Base-by-base conservation (phyloP, 495 filamentous ascomycete genomes). In the Pyrenula massariospora region DNA sequence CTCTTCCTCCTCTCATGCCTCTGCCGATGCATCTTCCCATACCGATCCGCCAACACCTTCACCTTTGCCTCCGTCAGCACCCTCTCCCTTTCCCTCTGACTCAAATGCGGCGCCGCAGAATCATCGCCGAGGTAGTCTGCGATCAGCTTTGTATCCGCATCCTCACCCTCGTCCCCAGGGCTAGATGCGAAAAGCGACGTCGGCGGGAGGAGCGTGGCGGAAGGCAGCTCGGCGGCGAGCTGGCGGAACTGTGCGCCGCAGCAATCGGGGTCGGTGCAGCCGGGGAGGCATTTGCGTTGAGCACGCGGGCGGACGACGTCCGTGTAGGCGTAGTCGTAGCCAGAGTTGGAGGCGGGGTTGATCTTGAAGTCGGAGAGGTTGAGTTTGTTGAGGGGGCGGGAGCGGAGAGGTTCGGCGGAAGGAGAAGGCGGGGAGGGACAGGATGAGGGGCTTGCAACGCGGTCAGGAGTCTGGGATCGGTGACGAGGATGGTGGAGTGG, bases 261-360 rank as follows among this genome's bases (percentile, higher is more conserved):
- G 70, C 91, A 96, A 22, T 79, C 74, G 0, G 82, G 74, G 36
- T 84, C 79, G 3, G 82, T 86, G 66, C 93, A 98, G 2, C 89
- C 88, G n/a, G 77, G 73, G 8, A 95, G 72, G 60, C 84, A 87
- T 57, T 83, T 82, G n/a, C 89, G 85, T 22, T 84, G 81, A 19
- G 85, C 78, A 61, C 76, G 84, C 31, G 76, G 81, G 53, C 93
- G 85, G 50, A 96, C 80, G 15, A 88, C 83, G 57, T 89, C 84
- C 12, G 74, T 70, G 66, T 83, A 96, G 10, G 90, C 88, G 62
- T 82, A 89, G 49, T 83, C 77, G 54, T 83, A 70, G 23, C 89
- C 89, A 54, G 87, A 73, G 64, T 91, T 95, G 52, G 70, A 71
- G 12, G 74, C 66, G 1, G 89, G 82, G 19, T 52, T 52, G 50